Base-by-base conservation (phyloP, 345 rosid species). In the Boechera retrofracta region DNA sequence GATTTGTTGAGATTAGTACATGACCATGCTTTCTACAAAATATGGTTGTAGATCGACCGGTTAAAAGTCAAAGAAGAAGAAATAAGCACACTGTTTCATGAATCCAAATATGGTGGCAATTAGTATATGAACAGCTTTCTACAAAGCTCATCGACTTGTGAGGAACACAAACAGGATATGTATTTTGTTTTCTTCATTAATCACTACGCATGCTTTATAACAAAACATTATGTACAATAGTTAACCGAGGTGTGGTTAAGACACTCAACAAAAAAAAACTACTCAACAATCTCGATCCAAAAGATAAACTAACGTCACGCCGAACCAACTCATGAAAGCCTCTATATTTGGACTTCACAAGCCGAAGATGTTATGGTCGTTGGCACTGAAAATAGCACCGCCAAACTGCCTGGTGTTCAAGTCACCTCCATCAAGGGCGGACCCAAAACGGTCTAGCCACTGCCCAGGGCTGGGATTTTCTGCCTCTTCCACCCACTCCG, bases 401-500 rank as follows among this genome's bases (percentile, higher is more conserved):
- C 68, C 84, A 79, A 90, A 90, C 82, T 91, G 94, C 71, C 97
- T 78, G 2, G 98, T 90, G 76, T 89, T 93, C 87, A 89, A 74
- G 79, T 93, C 95, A 35, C 90, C 82, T 32, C 97, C 93, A 47
- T 93, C 97, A 82, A 90, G 60, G 35, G 88, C 78, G 1, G 94
- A 81, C 39, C 94, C 91, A n/a, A 89, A 87, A 52, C 94, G 87
- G 76, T 89, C 98, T 0, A 89, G 91, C 98, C 98, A 91, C 77
- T 91, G 93, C 0, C 88, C 81, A 0, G 96, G 92, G 76, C 92
- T 86, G 0, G 86, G 84, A 67, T 79, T 89, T 53, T 91, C 98
- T 2, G 76, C 79, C 80, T 91, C 98, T 76, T 91, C 97, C 24
- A 87, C 98, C 98, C 98, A 93, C 69, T 93, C 98, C 3, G 95